These are phyloP conservation scores for Venturia effusa DNA, from an alignment of 2,329 filamentous ascomycete species.

Conservation along the genomic window DNA sequence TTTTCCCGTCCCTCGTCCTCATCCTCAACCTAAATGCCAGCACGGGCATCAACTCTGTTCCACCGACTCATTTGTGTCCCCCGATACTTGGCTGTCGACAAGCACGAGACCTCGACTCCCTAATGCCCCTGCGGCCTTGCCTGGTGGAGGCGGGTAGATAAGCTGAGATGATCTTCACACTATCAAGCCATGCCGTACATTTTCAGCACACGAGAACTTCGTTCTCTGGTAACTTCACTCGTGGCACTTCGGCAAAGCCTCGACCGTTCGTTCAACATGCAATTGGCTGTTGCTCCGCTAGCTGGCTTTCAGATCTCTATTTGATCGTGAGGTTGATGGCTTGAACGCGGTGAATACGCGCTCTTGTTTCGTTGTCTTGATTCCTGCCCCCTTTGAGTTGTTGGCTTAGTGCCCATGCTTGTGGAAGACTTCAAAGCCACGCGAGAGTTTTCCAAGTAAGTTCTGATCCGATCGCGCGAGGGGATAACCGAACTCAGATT, in stretches of 20 bases:
- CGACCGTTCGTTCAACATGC: background rate
- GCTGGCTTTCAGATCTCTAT: background rate
- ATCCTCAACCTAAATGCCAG: no score
- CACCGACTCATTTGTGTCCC: no score
- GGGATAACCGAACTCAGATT: no score
- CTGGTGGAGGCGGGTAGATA: background rate
- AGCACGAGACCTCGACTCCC: background rate
- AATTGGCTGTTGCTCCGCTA: background rate
- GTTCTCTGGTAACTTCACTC: background rate
- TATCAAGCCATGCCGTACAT: background rate
- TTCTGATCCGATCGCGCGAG: no score
- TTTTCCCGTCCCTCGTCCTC: no score
- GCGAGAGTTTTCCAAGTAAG: background rate
- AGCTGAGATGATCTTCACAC: background rate
- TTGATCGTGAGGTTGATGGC: no score
- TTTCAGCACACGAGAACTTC: no score
- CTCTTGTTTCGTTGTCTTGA: background rate
- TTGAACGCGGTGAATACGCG: no score
- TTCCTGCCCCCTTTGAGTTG: background rate
- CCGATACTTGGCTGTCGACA: no score
- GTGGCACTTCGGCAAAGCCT: background rate
- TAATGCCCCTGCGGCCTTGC: background rate
- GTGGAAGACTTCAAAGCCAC: background rate
- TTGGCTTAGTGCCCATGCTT: background rate
- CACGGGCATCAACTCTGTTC: no score